Evolutionary conservation across 768 basidiomycete species (phyloP).

Genomic region (Coprinopsis sp.): DNA sequence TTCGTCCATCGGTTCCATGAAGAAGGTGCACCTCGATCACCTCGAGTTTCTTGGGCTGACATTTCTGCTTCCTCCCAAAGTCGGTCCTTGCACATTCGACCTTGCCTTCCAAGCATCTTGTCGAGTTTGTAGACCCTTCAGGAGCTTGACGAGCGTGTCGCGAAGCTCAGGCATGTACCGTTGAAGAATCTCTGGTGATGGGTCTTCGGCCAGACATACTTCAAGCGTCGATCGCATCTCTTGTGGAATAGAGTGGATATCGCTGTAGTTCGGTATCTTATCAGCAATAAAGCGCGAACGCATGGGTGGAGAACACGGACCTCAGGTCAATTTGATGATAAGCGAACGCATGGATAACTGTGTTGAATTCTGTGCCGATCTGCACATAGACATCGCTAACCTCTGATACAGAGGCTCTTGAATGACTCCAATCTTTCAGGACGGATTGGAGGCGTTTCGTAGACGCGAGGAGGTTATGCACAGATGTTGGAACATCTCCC

Average conservation of each 20-base stretch:
- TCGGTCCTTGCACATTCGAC: neutral
- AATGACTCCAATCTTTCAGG: conserved; percentile 63
- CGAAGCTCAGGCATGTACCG: conserved; percentile 79
- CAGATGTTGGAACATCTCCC: conserved; percentile 55
- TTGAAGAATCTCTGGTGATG: conserved; percentile 65
- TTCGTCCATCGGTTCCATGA: too few species aligned
- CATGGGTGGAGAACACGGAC: conserved; percentile 41
- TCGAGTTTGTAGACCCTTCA: conserved; percentile 78
- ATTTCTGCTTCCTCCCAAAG: neutral
- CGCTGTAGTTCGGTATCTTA: conserved; percentile 33
- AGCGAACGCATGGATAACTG: conserved; percentile 70
- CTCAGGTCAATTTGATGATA: conserved; percentile 69
- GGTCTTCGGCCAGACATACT: conserved; percentile 68
- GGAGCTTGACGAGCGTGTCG: conserved; percentile 72
- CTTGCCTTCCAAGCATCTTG: conserved; percentile 46
- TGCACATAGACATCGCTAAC: conserved; percentile 90
- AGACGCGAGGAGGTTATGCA: conserved; percentile 65
- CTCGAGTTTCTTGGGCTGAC: conserved; percentile 9
- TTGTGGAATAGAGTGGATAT: conserved; percentile 56
- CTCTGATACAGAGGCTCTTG: conserved; percentile 55
- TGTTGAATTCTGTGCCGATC: conserved; percentile 86
- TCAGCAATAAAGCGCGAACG: neutral
- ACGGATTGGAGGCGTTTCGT: conserved; percentile 80
- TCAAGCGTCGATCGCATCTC: conserved; percentile 67
- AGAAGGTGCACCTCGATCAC: too few species aligned